These are phyloP conservation scores for Francoa sonchifolia DNA, from an alignment of 441 rosid species.

Conservation along the genomic window DNA sequence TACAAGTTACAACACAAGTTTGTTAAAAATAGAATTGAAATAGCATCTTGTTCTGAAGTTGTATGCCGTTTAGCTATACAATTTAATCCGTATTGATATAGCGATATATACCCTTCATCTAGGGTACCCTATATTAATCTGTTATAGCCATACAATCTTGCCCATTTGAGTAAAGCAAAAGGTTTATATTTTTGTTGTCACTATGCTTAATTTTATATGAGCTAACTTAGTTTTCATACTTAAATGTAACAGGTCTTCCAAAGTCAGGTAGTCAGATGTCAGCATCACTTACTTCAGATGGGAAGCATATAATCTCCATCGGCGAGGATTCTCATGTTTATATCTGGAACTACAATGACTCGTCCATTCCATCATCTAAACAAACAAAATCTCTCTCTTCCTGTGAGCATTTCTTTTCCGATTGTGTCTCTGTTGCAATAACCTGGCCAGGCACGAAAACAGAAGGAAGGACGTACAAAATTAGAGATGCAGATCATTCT, in stretches of 20 bases:
- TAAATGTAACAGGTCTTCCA: conserved; percentile 34
- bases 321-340: conserved; percentile 64
- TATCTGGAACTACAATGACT: conserved; percentile 48
- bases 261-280: conserved; percentile 64
- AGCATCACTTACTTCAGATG: conserved; percentile 56
- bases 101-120: no score
- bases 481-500: conserved; percentile 29
- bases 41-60: no score
- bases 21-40: no score
- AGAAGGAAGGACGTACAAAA: conserved; percentile 13
- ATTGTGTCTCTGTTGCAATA: conserved; percentile 47
- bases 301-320: conserved; percentile 68
- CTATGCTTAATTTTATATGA: neutral
- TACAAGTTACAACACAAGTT: no score
- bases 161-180: neutral
- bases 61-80: no score
- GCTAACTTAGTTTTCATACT: neutral
- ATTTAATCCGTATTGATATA: no score
- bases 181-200: neutral
- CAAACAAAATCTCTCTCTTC: conserved; percentile 33
- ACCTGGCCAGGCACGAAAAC: conserved; percentile 39
- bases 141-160: no score
- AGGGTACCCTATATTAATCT: no score
- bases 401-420: conserved; percentile 53
- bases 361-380: conserved; percentile 22